Percentiles rank a stretch among this genome's conserved stretches.
These are phyloP conservation scores for Picea abies DNA, from an alignment of 83 land plant species.

Conservation along the genomic window DNA sequence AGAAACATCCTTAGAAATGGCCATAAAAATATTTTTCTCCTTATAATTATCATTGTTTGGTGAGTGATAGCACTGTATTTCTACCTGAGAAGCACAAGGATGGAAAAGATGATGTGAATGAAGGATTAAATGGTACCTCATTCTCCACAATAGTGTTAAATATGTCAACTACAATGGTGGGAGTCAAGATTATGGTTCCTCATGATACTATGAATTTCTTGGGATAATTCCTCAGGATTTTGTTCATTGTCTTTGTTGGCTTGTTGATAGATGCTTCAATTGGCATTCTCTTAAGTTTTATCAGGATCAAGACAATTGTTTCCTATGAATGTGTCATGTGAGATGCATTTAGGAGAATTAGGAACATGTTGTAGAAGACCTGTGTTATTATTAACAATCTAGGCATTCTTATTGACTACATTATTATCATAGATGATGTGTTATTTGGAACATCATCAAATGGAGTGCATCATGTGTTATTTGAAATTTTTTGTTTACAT, in stretches of 20 bases:
- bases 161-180: slow-evolving; percentile 83
- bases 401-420: slow-evolving; percentile 81
- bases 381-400: slow-evolving; percentile 70
- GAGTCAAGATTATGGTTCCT: slow-evolving; percentile 97
- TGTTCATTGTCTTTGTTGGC: too few relatives aligned
- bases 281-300: slow-evolving; percentile 48
- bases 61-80: neutral
- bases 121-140: slow-evolving; percentile 33
- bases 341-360: slow-evolving; percentile 63
- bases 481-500: too few relatives aligned
- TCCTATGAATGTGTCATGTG: slow-evolving; percentile 60
- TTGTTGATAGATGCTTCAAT: slow-evolving; percentile 59
- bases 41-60: too few relatives aligned
- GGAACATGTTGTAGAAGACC: slow-evolving; percentile 48
- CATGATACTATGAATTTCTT: slow-evolving; percentile 77
- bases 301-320: slow-evolving; percentile 22
- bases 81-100: slow-evolving; percentile 4
- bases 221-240: slow-evolving; percentile 54
- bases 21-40: too few relatives aligned
- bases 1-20: too few relatives aligned
- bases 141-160: slow-evolving; percentile 79
- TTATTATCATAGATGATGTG: slow-evolving; percentile 97
- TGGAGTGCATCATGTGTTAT: too few relatives aligned
- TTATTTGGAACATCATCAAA: too few relatives aligned
- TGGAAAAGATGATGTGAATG: neutral